These are phyloP conservation scores for Canna indica DNA, from an alignment of 176 grass and related monocot genomes.

Conservation along the genomic window DNA sequence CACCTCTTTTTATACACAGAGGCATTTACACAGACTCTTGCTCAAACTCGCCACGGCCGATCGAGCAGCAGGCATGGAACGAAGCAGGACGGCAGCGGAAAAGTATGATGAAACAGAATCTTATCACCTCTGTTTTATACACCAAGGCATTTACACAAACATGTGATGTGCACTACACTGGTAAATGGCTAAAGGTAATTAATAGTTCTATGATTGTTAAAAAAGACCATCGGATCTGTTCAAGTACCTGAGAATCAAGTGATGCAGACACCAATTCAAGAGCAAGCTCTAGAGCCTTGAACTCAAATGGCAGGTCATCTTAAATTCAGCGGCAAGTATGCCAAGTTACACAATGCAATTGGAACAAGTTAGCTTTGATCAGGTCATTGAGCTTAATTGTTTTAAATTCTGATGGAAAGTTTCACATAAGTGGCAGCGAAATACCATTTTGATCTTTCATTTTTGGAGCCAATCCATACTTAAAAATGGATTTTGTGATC, in stretches of 20 bases:
- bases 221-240: not conserved
- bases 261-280: constrained; percentile 12
- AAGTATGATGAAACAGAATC: not conserved
- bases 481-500: no score
- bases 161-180: not conserved
- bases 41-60: no score
- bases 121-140: not conserved
- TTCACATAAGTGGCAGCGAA: not conserved
- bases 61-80: no score
- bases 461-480: no score
- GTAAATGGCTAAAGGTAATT: not conserved
- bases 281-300: constrained; percentile 22
- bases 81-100: no score
- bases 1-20: no score
- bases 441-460: constrained; percentile 21
- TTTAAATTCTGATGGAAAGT: not conserved
- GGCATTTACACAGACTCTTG: no score
- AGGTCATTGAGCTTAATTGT: not conserved
- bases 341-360: no score
- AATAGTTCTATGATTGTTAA: not conserved
- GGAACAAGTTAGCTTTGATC: constrained; percentile 4
- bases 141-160: not conserved
- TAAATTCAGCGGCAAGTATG: not conserved
- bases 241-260: constrained; percentile 22
- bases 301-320: constrained; percentile 25